Evolutionary conservation across 768 basidiomycete genomes (phyloP).

Genomic region (Grammothele lineata): DNA sequence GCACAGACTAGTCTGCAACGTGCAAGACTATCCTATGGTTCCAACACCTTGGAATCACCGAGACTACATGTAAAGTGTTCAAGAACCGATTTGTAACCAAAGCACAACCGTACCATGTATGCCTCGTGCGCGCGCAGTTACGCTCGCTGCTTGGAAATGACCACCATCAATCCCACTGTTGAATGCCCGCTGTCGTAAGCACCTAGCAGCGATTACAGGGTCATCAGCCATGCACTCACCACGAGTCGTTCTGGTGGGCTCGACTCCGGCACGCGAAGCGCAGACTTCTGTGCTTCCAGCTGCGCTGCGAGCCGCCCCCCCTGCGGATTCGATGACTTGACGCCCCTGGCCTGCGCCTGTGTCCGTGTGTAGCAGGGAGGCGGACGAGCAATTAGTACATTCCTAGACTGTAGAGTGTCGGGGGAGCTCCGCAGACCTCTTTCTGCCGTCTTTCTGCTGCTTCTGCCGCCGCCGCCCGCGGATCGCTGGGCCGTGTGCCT

Average conservation of each 20-base stretch:
- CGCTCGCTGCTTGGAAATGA: neutral
- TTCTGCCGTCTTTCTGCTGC: slow-evolving; percentile 33
- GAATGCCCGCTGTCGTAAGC: slow-evolving; percentile 2
- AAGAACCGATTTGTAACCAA: too few relatives aligned
- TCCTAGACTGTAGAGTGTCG: neutral
- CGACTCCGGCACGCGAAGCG: slow-evolving; percentile 32
- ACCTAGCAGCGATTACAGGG: neutral
- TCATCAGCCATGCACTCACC: slow-evolving; percentile 31
- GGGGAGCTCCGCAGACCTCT: slow-evolving; percentile 22
- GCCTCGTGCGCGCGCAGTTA: too few relatives aligned
- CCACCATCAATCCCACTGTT: slow-evolving; percentile 40
- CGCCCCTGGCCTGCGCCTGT: slow-evolving; percentile 40
- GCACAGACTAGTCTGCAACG: too few relatives aligned
- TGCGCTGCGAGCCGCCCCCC: slow-evolving; percentile 40
- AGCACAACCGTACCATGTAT: too few relatives aligned
- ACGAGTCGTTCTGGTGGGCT: slow-evolving; percentile 38
- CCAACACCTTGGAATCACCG: too few relatives aligned
- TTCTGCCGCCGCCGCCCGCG: slow-evolving; percentile 30
- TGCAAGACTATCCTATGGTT: too few relatives aligned
- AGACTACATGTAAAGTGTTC: too few relatives aligned
- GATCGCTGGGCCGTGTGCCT: slow-evolving; percentile 17
- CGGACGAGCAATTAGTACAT: neutral
- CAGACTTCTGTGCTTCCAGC: slow-evolving; percentile 34
- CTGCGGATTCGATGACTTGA: slow-evolving; percentile 41
- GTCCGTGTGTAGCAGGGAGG: neutral